Base-by-base conservation (phyloP, 352 stramenopile species). In the Elongisporangium undulatum region DNA sequence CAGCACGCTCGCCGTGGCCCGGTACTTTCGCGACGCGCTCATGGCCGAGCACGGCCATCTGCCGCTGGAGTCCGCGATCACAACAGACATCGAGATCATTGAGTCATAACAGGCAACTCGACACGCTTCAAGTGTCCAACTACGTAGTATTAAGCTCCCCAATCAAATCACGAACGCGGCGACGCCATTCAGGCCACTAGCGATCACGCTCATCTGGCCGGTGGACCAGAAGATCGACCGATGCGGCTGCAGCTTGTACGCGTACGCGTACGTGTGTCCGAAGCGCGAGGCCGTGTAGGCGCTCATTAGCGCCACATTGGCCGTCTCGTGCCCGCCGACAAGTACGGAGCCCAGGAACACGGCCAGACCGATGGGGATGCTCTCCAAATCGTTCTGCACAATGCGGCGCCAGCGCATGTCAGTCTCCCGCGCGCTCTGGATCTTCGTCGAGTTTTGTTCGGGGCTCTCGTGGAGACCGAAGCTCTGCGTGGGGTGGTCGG, bases 1-100 rank as follows among this genome's bases (percentile, higher is more conserved):
- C 21, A 64, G 85, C 21, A 74, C 76, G 15, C 85, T 89, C 26
- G 69, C 73, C 2, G 72, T 76, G 10, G 74, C 79, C 60, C 72
- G 77, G 59, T 65, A 86, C 17, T 54, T 86, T 1, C 58, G 85
- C 12, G 76, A 64, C 0, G 81, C 74, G 8, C 53, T 82, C 34
- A 76, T 84, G 74, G 82, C 77, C 52, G 86, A 85, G 53, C 69
- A 85, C 53, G 77, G 76, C 22, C 76, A 87, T 52, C 67, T 80
- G 9, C 29, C 29, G 29, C 9, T 41, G 29, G 29, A 41, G 29
- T 41, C 29, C 29, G 13, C 29, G 9, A 2, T 41, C 29, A 41
- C 29, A 41, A 41, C 29, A 41, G 29, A 41, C 29, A 41, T 41
- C 13, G 29, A 41, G 29, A 41, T 41, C 29, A 41, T 41, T 41